Evolutionary conservation across 116 monocot genomes (phyloP), one percentile per base, ranked within the genome.

Genomic region (Cymodocea nodosa): DNA sequence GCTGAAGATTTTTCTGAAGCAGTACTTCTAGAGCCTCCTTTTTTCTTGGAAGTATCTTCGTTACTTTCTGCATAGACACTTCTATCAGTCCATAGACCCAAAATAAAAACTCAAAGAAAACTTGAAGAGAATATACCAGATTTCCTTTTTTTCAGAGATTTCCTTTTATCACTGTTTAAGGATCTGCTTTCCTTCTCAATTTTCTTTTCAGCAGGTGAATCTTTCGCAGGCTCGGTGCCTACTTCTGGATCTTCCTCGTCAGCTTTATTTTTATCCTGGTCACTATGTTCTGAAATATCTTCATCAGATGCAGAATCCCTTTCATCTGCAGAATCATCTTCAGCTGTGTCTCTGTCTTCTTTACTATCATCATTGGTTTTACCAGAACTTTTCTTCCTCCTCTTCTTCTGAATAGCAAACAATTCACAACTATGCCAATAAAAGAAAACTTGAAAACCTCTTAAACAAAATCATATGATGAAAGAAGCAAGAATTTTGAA

Each of bases 261-360:
- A 53, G 53, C 17, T 23, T 62, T 62, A 69, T 35, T 63, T 25
- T 63, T 69, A 34, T 74, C 74, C 12, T 20, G 56, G 65, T 60
- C 67, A 15, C 17, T 30, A 6, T 65, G 39, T 6, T 40, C 51
- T 24, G 44, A 56, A 40, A 36, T 18, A 50, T 22, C 59, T 35
- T 67, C 60, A 11, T 66, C 65, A 48, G 35, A 65, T 25, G 57
- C 48, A 34, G 25, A 30, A 50, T 17, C 59, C 37, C 50, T 35
- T 14, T 57, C 34, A 55, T 60, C 74, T n/a, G 10, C 68, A 54
- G 39, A 39, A 39, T 4, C 53, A 37, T 57, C 56, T 40, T 59
- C 35, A 62, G 35, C 35, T 37, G 22, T 63, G 3, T 55, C 40
- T 16, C 37, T 52, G 23, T 51, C 62, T 37, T 68, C 61, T 25